These are phyloP conservation scores for Solanum appendiculatum DNA, from an alignment of 257 asterid species.

Conservation along the genomic window DNA sequence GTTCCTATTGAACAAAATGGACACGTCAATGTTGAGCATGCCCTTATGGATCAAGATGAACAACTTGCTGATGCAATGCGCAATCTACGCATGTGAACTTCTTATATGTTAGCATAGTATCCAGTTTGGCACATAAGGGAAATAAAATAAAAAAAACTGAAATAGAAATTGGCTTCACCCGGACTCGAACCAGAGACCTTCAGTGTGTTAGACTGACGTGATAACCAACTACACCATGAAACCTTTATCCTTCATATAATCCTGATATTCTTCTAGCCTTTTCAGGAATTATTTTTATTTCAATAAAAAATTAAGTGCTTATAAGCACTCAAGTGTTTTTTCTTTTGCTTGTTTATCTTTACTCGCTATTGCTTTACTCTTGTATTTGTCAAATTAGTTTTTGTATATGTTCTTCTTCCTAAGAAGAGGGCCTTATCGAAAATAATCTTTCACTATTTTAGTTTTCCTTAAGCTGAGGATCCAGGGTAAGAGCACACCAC, in stretches of 20 bases:
- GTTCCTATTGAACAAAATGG: neutral
- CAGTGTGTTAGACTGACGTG: constrained; percentile 84
- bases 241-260: neutral
- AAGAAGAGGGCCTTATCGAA: neutral
- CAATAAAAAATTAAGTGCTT: too few relatives aligned
- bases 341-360: too few relatives aligned
- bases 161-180: constrained; percentile 5
- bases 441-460: neutral
- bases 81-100: neutral
- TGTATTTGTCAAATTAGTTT: neutral
- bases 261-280: neutral
- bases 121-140: too few relatives aligned
- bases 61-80: neutral
- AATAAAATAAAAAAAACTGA: too few relatives aligned
- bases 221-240: constrained; percentile 76
- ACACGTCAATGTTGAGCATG: neutral
- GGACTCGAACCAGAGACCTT: constrained; percentile 83
- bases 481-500: too few relatives aligned
- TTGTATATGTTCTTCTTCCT: neutral
- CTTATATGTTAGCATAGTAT: neutral
- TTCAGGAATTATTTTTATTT: too few relatives aligned
- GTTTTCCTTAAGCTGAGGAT: too few relatives aligned
- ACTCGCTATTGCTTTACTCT: neutral
- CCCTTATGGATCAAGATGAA: neutral
- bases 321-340: too few relatives aligned